Percentiles rank a stretch among this genome's conserved stretches.
Evolutionary conservation across 192 early-diverging fungal species (phyloP).

Genomic region (Funneliformis mosseae): DNA sequence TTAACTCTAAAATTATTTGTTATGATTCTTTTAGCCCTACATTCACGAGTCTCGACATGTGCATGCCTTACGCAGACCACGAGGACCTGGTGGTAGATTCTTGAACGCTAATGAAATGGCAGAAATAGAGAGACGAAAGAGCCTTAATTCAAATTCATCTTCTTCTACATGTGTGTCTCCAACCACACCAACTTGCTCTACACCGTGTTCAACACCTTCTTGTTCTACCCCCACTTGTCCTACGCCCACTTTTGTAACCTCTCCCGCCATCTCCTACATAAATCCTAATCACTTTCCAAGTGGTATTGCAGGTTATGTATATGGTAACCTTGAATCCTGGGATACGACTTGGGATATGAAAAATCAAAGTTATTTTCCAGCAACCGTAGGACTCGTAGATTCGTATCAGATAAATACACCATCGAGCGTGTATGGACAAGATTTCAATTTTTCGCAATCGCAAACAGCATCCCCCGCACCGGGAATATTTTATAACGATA

Average conservation of each 20-base stretch:
- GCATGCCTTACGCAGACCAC: conserved; percentile 94
- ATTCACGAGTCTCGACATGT: conserved; percentile 95
- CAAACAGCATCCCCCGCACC: too few relatives aligned
- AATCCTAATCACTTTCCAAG: too few relatives aligned
- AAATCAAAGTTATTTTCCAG: too few relatives aligned
- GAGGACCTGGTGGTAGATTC: conserved; percentile 97
- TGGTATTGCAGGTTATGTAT: too few relatives aligned
- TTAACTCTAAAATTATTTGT: not conserved
- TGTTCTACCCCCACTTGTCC: not conserved
- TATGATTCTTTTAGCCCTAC: conserved; percentile 66
- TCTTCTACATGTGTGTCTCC: not conserved
- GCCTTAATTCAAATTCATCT: not conserved
- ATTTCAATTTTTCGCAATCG: too few relatives aligned
- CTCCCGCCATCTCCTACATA: too few relatives aligned
- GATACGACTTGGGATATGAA: too few relatives aligned
- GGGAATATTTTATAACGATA: too few relatives aligned
- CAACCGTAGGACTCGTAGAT: too few relatives aligned
- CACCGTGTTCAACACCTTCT: not conserved
- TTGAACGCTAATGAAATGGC: conserved; percentile 53
- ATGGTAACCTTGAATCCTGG: too few relatives aligned
- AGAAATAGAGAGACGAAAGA: not conserved
- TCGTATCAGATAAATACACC: too few relatives aligned
- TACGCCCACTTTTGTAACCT: not conserved
- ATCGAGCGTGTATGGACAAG: too few relatives aligned
- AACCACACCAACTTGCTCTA: not conserved